Evolutionary conservation across 192 early-diverging fungal species (phyloP).

Genomic region (Coemansia sp.): DNA sequence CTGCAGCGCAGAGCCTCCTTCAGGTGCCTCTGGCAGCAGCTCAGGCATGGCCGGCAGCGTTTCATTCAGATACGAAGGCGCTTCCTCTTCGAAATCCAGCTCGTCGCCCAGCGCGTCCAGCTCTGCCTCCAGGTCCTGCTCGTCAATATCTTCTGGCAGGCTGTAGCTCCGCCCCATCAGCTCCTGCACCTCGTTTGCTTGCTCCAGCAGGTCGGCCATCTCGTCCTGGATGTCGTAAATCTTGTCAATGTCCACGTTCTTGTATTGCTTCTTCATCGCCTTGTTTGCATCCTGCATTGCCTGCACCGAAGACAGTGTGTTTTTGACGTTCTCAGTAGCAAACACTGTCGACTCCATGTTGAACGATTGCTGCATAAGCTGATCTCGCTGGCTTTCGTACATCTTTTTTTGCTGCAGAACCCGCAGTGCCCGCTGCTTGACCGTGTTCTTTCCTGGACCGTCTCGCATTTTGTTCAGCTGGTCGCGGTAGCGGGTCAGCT

Average conservation of each 20-base stretch:
- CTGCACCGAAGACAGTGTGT: slow-evolving; percentile 93
- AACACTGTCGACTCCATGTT: slow-evolving; percentile 97
- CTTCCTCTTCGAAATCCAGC: slow-evolving; percentile 61
- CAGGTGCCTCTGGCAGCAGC: slow-evolving; percentile 38
- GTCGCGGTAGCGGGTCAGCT: slow-evolving; percentile 86
- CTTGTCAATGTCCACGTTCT: slow-evolving; percentile 90
- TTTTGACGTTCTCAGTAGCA: slow-evolving; percentile 94
- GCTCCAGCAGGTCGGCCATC: slow-evolving; percentile 96
- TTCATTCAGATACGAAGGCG: slow-evolving; percentile 43
- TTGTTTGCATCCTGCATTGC: slow-evolving; percentile 96
- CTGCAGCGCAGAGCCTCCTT: slow-evolving; percentile 14
- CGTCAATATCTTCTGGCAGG: slow-evolving; percentile 93
- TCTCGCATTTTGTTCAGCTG: slow-evolving; percentile 94
- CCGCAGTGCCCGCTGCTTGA: slow-evolving; percentile 90
- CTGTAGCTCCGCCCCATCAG: slow-evolving; percentile 87
- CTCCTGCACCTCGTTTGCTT: slow-evolving; percentile 98
- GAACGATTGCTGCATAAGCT: slow-evolving; percentile 93
- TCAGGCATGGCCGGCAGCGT: slow-evolving; percentile 32
- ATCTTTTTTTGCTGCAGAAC: slow-evolving; percentile 93
- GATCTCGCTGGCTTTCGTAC: slow-evolving; percentile 93
- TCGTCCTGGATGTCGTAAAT: slow-evolving; percentile 95
- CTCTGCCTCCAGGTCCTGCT: slow-evolving; percentile 97
- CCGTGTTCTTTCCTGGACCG: slow-evolving; percentile 81
- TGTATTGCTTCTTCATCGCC: slow-evolving; percentile 94
- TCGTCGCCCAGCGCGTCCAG: slow-evolving; percentile 97